Evolutionary conservation across 108 stramenopile genomes (phyloP).

Genomic region (Nitzschia putrida): DNA sequence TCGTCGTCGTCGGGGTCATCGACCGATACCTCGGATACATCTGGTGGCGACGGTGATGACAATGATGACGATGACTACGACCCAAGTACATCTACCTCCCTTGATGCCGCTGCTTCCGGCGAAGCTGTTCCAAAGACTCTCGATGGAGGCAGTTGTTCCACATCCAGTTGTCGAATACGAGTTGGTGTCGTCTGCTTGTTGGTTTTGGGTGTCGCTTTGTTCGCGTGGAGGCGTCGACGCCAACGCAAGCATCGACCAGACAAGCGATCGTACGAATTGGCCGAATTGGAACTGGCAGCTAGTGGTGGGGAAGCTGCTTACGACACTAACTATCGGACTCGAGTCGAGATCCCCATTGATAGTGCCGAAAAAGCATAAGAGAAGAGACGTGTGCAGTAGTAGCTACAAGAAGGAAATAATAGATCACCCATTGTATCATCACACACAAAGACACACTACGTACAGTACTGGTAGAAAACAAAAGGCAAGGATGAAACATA

Average conservation of each 20-base stretch:
- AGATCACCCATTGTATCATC: too few relatives aligned
- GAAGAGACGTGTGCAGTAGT: too few relatives aligned
- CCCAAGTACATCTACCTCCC: not conserved
- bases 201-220: not conserved
- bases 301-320: too few relatives aligned
- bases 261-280: not conserved
- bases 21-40: not conserved
- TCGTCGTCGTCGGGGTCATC: not conserved
- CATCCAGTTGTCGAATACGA: not conserved
- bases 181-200: constrained; percentile 4
- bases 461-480: too few relatives aligned
- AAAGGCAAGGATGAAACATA: not conserved
- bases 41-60: not conserved
- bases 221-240: too few relatives aligned
- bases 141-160: not conserved
- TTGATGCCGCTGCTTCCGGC: not conserved
- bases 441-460: too few relatives aligned
- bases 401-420: too few relatives aligned
- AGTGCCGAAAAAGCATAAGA: too few relatives aligned
- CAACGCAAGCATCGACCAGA: not conserved
- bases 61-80: not conserved
- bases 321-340: too few relatives aligned
- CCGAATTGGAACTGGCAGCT: constrained; percentile 11
- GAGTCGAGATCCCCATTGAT: too few relatives aligned
- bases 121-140: constrained; percentile 2